Evolutionary conservation across 192 early-diverging fungal species (phyloP), one percentile per base, ranked within the genome.

Genomic region (Geranomyces michiganensis): DNA sequence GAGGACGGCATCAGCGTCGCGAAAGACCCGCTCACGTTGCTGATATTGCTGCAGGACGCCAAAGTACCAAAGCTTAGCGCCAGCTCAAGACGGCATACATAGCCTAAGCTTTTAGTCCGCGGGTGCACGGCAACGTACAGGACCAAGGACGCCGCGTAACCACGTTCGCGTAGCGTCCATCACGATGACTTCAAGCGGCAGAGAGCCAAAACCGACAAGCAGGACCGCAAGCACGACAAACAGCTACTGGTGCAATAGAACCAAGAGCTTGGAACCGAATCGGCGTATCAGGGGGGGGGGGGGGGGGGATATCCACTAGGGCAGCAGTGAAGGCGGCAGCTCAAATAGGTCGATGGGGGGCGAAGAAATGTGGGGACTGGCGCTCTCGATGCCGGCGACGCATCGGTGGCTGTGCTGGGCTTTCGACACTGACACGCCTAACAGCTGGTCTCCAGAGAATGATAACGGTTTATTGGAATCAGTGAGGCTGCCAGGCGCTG

Each of bases 1-100:
- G 24, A 91, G 71, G 4, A 85, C 87, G 2, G 84, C 77, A 58
- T 90, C 89, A 44, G 85, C 89, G 74, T 92, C 90, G 49, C 83
- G 75, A 68, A 83, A 87, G 43, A 83, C 85, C 62, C 87, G 79
- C 17, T 89, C 88, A 24, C 78, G 65, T 58, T 87, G 76, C 22
- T 78, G 76, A 70, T 92, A 92, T 88, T 92, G 15, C 41, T 36
- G 45, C 55, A 55, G 43, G n/a, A 47, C 10, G 6, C 12, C 22
- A 62, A 10, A 32, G 19, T 7, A 21, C 26, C 26, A 17, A 66
- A 31, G 17, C 31, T 2, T 9, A 6, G 33, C 7, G 51, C 51
- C 51, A 53, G 7, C 17, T 3, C 51, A n/a, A n/a, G n/a, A 53
- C 51, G 51, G 36, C 36, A 3, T 41, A 41, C 5, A 41, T 3